Percentiles rank a stretch among this genome's conserved stretches.
These are phyloP conservation scores for Onygena corvina DNA, from an alignment of 2,329 filamentous ascomycete species.

Conservation along the genomic window DNA sequence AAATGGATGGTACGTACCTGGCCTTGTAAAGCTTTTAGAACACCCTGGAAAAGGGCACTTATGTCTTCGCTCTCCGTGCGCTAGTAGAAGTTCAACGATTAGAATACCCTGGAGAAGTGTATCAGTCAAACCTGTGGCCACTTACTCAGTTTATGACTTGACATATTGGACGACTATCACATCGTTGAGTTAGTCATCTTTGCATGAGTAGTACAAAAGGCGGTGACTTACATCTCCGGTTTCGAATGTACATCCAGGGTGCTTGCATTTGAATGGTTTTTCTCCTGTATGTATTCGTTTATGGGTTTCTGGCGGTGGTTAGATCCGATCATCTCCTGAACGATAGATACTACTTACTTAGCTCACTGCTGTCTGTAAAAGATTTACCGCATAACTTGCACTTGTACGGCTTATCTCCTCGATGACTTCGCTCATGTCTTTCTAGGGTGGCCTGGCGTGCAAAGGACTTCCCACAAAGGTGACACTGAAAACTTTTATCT, in stretches of 20 bases:
- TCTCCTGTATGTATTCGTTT: constrained; percentile 34
- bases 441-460: constrained; percentile 34
- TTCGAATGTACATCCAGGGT: constrained; percentile 33
- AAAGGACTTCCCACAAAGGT: constrained; percentile 32
- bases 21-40: constrained; percentile 34
- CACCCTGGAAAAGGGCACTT: constrained; percentile 32
- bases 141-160: constrained; percentile 34
- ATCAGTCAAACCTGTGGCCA: background rate
- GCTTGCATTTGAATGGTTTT: constrained; percentile 34
- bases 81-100: constrained; percentile 14
- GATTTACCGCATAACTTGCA: constrained; percentile 32
- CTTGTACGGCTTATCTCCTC: constrained; percentile 34
- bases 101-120: constrained; percentile 9
- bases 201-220: background rate
- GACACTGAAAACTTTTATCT: constrained; percentile 35
- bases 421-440: constrained; percentile 34
- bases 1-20: constrained; percentile 23
- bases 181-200: background rate
- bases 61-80: constrained; percentile 33
- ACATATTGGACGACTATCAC: constrained; percentile 35
- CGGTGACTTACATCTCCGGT: constrained; percentile 32
- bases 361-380: constrained; percentile 35
- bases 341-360: constrained; percentile 24
- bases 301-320: constrained; percentile 30
- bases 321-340: constrained; percentile 13